Percentiles rank a stretch among this genome's conserved stretches.
Evolutionary conservation across 2,329 filamentous ascomycete species (phyloP).

Genomic region (Sphaerulina populicola): DNA sequence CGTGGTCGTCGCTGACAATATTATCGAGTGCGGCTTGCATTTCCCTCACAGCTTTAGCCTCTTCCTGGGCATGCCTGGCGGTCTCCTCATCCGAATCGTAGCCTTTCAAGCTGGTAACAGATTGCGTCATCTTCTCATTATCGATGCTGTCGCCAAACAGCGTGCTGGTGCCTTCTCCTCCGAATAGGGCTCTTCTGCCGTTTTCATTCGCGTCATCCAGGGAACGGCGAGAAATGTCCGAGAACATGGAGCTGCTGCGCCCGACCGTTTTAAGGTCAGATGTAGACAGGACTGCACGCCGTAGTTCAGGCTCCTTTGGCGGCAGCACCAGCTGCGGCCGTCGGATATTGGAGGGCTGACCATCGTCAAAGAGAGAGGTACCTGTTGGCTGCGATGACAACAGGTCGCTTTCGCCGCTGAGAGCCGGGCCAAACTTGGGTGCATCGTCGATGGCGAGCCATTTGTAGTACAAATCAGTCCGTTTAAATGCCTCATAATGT

Average conservation of each 20-base stretch:
- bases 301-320: slow-evolving; percentile 42
- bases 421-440: slow-evolving; percentile 29
- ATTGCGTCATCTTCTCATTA: slow-evolving; percentile 65
- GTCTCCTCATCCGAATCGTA: slow-evolving; percentile 63
- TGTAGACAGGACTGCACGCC: slow-evolving; percentile 53
- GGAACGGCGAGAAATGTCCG: slow-evolving; percentile 49
- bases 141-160: slow-evolving; percentile 73
- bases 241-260: slow-evolving; percentile 15
- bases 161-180: slow-evolving; percentile 55
- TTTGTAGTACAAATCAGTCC: slow-evolving; percentile 91
- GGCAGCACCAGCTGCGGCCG: slow-evolving; percentile 19
- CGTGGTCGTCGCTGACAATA: slow-evolving; percentile 75
- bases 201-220: slow-evolving; percentile 54
- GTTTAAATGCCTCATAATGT: slow-evolving; percentile 79
- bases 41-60: slow-evolving; percentile 76
- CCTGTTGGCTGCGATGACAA: slow-evolving; percentile 4
- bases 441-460: slow-evolving; percentile 78
- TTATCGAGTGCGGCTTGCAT: slow-evolving; percentile 88
- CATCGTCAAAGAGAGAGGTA: neutral
- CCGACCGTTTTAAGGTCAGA: slow-evolving; percentile 47
- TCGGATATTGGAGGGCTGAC: slow-evolving; percentile 16
- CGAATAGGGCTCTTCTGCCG: slow-evolving; percentile 52
- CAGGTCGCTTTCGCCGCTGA: slow-evolving; percentile 11
- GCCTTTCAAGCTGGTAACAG: slow-evolving; percentile 71
- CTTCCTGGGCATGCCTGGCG: slow-evolving; percentile 48